Percentiles rank a stretch among this genome's conserved stretches.
These are phyloP conservation scores for Apophysomyces sp. DNA, from an alignment of 371 early-diverging fungal genomes.

Conservation along the genomic window DNA sequence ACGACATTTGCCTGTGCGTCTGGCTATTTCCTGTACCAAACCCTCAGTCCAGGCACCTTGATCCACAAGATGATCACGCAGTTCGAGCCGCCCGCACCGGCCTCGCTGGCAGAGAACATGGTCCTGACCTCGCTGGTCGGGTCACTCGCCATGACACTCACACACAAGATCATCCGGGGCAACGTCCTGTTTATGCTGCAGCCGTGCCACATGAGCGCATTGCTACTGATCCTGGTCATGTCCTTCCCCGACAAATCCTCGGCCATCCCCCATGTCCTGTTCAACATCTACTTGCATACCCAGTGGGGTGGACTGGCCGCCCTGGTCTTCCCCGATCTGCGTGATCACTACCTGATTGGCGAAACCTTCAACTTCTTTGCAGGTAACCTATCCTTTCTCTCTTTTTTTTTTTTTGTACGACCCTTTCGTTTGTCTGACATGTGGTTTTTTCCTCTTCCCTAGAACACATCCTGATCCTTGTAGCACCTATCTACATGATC, in stretches of 20 bases:
- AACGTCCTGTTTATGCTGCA: conserved; percentile 58
- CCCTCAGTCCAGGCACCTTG: conserved; percentile 43
- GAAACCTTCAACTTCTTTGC: conserved; percentile 64
- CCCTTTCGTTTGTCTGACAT: neutral
- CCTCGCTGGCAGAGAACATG: conserved; percentile 39
- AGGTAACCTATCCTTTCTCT: no score
- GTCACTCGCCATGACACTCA: conserved; percentile 42
- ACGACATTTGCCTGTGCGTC: conserved; percentile 38
- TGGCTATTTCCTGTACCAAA: conserved; percentile 38
- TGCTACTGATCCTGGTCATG: conserved; percentile 51
- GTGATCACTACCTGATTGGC: conserved; percentile 50
- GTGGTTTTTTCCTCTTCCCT: neutral
- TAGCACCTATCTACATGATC: conserved; percentile 60
- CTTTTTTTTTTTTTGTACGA: neutral
- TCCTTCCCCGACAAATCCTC: conserved; percentile 40
- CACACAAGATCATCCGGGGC: conserved; percentile 50
- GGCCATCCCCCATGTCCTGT: conserved; percentile 43
- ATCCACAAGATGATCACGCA: conserved; percentile 25
- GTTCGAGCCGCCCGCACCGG: conserved; percentile 35
- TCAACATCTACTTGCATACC: conserved; percentile 64
- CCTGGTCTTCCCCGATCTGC: conserved; percentile 54
- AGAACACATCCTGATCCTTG: conserved; percentile 57
- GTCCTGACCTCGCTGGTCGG: conserved; percentile 36
- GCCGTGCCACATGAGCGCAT: conserved; percentile 65
- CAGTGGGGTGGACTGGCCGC: conserved; percentile 66